Base-by-base conservation (phyloP, 208 protist genomes). In the Sergeia podlipaevii region DNA sequence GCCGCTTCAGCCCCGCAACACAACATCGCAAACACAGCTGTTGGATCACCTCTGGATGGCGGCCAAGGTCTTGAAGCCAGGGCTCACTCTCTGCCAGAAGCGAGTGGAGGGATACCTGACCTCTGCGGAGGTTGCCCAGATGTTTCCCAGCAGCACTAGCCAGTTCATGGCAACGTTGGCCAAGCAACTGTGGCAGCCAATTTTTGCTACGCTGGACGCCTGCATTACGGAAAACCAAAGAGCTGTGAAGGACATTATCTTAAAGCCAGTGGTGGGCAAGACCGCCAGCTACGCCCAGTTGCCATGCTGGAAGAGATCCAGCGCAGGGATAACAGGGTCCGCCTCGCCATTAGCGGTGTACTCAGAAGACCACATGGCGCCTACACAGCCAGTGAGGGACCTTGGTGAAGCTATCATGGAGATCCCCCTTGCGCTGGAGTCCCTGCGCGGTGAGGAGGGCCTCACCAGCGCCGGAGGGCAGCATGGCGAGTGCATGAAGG, bases 341-440 rank as follows among this genome's bases (percentile, higher is more conserved):
- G 33, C n/a, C 13, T 28, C 49, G 33, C 1, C 50, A 17, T 34
- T 57, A 11, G 51, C 48, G 6, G 32, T 38, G 13, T 73, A 77
- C 38, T 51, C 61, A 41, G 55, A 60, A 15, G 65, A 67, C 15
- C 69, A 82, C 29, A 55, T 60, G 46, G 63, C 79, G 1, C 79
- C 78, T 15, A 83, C 65, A 24, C 55, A 58, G 21, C 45, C 75
- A 10, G 71, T 93, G 42, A 76, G 86, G 1, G 61, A 74, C 10
- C 58, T 93, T 45, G 86, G 86, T 3, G 86, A 93, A 48, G 77
- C 74, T 24, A 80, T 93, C 48, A 86, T 93, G 70, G 86, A 85
- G 58, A 75, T 89, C 15, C 82, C 86, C 8, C 63, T 93, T 13
- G 69, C 70, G 20, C 47, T 93, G 11, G 86, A 93, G 29, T 60